These are phyloP conservation scores for Spongispora temasekensis DNA, from an alignment of 1,284 basidiomycete species.

Conservation along the genomic window DNA sequence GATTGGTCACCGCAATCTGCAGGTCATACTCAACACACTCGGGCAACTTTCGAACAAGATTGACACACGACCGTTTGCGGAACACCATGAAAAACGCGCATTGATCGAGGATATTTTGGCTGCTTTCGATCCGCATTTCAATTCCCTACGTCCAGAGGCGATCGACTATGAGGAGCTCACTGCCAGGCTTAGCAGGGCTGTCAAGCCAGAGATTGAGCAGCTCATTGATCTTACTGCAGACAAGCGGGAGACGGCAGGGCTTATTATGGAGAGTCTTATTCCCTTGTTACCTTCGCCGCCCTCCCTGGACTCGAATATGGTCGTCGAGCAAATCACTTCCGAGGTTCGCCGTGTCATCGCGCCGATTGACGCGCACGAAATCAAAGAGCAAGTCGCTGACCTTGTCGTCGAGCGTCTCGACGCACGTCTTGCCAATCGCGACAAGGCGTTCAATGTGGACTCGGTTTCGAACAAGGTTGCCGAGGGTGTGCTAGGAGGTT, in stretches of 20 bases:
- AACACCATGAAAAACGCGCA: slow-evolving; percentile 50
- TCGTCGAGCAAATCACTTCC: slow-evolving; percentile 58
- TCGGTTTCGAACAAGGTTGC: slow-evolving; percentile 54
- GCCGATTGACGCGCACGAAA: slow-evolving; percentile 76
- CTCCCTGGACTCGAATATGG: slow-evolving; percentile 54
- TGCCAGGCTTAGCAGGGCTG: slow-evolving; percentile 71
- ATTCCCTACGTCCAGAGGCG: slow-evolving; percentile 57
- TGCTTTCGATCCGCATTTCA: slow-evolving; percentile 61
- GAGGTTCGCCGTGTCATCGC: slow-evolving; percentile 71
- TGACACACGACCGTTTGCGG: slow-evolving; percentile 46
- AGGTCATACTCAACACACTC: slow-evolving; percentile 59
- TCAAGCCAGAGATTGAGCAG: slow-evolving; percentile 83
- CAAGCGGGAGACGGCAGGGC: slow-evolving; percentile 78
- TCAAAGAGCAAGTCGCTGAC: slow-evolving; percentile 84
- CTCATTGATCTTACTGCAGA: slow-evolving; percentile 84
- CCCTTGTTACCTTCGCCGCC: slow-evolving; percentile 58
- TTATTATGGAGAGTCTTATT: slow-evolving; percentile 73
- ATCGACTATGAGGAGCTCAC: slow-evolving; percentile 80
- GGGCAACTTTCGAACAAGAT: slow-evolving; percentile 62
- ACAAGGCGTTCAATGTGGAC: slow-evolving; percentile 68
- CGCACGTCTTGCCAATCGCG: slow-evolving; percentile 73
- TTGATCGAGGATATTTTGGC: slow-evolving; percentile 61
- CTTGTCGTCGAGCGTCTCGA: slow-evolving; percentile 81
- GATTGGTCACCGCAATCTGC: slow-evolving; percentile 53
- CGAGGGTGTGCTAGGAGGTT: slow-evolving; percentile 50